Conservation (phyloP, 495 filamentous ascomycete genomes). For the Lophiostoma macrostomum region DNA sequence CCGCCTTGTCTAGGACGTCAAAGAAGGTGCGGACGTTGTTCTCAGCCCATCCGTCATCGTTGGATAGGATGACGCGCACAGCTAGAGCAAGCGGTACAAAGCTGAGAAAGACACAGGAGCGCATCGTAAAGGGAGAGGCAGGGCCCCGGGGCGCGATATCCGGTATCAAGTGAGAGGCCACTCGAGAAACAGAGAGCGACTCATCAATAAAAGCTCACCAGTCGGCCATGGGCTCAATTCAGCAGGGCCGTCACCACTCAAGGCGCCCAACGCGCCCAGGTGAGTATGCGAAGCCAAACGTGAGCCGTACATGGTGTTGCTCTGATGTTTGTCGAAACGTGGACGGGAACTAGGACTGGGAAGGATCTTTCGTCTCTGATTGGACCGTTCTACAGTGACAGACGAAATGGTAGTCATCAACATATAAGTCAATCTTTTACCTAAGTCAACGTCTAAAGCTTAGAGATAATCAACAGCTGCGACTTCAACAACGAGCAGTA, state of each 20-base stretch:
- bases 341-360: slow-evolving; percentile 4
- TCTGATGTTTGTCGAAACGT: slow-evolving; percentile 2
- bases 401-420: too few relatives aligned
- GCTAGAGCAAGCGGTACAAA: slow-evolving; percentile 12
- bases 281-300: neutral
- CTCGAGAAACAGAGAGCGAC: neutral
- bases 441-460: too few relatives aligned
- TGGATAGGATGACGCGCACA: slow-evolving; percentile 50
- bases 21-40: slow-evolving; percentile 59
- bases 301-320: neutral
- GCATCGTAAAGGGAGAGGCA: slow-evolving; percentile 13
- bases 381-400: too few relatives aligned
- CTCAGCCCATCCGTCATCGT: slow-evolving; percentile 73
- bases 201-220: neutral
- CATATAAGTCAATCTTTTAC: too few relatives aligned
- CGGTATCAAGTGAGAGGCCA: neutral
- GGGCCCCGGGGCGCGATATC: too few relatives aligned
- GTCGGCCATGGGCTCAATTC: neutral
- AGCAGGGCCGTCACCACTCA: neutral
- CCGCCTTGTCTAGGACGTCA: slow-evolving; percentile 49
- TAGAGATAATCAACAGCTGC: too few relatives aligned
- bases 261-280: neutral
- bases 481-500: too few relatives aligned
- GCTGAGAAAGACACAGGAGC: slow-evolving; percentile 11
- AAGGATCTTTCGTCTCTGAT: neutral